Percentiles rank a stretch among this genome's conserved stretches.
Conservation (phyloP, 306 rosid genomes). For the Pterocarpus santalinus region DNA sequence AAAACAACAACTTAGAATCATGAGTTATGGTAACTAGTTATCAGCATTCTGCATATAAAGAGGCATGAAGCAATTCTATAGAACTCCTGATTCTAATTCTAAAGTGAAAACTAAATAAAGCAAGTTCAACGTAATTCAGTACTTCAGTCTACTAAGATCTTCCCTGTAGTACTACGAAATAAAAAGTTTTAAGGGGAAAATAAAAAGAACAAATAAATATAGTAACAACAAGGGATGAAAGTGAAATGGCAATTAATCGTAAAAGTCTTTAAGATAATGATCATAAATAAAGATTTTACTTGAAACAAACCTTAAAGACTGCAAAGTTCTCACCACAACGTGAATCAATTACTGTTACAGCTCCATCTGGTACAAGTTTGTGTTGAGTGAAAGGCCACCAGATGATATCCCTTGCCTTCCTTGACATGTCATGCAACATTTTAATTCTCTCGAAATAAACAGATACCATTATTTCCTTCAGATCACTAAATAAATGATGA, state of each 20-base stretch:
- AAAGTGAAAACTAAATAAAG: slow-evolving; percentile 31
- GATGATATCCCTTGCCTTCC: slow-evolving; percentile 73
- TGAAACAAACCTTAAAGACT: slow-evolving; percentile 84
- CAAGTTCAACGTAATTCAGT: slow-evolving; percentile 29
- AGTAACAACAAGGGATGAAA: neutral
- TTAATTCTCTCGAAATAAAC: slow-evolving; percentile 65
- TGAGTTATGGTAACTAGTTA: slow-evolving; percentile 13
- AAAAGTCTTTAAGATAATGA: neutral
- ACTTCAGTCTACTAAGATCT: slow-evolving; percentile 33
- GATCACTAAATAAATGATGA: slow-evolving; percentile 59
- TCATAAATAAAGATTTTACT: slow-evolving; percentile 19
- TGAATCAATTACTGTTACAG: slow-evolving; percentile 90
- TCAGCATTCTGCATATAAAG: slow-evolving; percentile 42
- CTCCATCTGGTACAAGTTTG: slow-evolving; percentile 76
- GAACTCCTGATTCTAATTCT: slow-evolving; percentile 31
- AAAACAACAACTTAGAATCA: neutral
- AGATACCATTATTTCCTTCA: slow-evolving; percentile 77
- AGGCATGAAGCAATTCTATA: slow-evolving; percentile 20
- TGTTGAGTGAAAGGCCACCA: slow-evolving; percentile 99
- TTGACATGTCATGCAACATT: slow-evolving; percentile 87
- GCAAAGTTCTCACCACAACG: slow-evolving; percentile 95
- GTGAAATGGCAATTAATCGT: neutral
- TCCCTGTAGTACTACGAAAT: neutral
- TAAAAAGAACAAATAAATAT: neutral
- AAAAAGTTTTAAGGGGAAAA: neutral